Conservation (phyloP, 139 green algal species). For the Micromonas commoda region DNA sequence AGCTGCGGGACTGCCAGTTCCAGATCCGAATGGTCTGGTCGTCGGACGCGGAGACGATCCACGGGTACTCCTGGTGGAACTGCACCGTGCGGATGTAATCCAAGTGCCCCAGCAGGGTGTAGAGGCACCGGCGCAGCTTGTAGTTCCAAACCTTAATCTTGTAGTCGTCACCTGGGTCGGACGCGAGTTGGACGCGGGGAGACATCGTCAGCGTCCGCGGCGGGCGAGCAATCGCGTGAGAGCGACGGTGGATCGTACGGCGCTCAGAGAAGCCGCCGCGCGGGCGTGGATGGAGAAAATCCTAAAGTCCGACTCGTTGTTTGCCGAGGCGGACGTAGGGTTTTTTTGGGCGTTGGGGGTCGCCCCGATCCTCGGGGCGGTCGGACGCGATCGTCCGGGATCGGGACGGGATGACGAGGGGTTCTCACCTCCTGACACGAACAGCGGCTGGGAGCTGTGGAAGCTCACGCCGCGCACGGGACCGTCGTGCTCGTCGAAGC, state of each 20-base stretch:
- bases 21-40: slow-evolving; percentile 98
- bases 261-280: no score
- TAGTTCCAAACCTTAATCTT: slow-evolving; percentile 99
- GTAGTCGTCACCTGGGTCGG: slow-evolving; percentile 81
- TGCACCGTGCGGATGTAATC: slow-evolving; percentile 99
- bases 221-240: no score
- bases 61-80: slow-evolving; percentile 84
- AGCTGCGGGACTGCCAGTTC: slow-evolving; percentile 97
- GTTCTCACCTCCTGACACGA: slow-evolving; percentile 75
- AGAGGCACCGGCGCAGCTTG: slow-evolving; percentile 93
- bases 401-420: no score
- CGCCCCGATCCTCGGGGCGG: no score
- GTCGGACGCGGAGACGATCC: slow-evolving; percentile 93
- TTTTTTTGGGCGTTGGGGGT: no score
- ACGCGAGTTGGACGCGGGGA: no score
- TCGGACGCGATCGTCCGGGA: no score
- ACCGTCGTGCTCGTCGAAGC: slow-evolving; percentile 99
- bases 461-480: slow-evolving; percentile 96
- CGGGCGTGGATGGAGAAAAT: no score
- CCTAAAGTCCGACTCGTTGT: no score
- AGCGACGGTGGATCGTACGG: no score
- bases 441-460: slow-evolving; percentile 92
- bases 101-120: slow-evolving; percentile 96
- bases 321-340: no score
- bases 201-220: no score